Conservation (phyloP, 768 basidiomycete genomes). For the Brasilioporus rufonigricans region DNA sequence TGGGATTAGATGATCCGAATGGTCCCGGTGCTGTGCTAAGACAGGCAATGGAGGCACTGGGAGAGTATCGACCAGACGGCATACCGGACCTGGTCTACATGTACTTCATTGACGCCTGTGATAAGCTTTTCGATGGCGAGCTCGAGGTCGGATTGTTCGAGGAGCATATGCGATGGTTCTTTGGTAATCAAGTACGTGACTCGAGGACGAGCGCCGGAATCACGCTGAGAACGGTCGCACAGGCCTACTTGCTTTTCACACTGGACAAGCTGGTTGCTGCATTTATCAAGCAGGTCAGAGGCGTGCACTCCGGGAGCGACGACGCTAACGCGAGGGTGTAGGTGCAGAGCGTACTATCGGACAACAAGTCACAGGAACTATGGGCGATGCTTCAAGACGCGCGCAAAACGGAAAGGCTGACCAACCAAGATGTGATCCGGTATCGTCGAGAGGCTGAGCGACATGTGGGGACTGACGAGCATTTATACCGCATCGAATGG, state of each 20-base stretch:
- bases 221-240: conserved; percentile 32
- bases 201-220: background rate
- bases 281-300: conserved; percentile 83
- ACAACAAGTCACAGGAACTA: conserved; percentile 84
- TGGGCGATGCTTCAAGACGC: conserved; percentile 71
- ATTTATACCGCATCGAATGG: conserved; percentile 79
- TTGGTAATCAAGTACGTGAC: conserved; percentile 71
- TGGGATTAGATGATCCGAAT: conserved; percentile 84
- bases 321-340: conserved; percentile 30
- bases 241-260: conserved; percentile 92
- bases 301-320: background rate
- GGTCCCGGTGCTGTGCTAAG: conserved; percentile 64
- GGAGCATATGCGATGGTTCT: conserved; percentile 94
- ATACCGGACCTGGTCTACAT: conserved; percentile 74
- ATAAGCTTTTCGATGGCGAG: conserved; percentile 91
- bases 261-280: conserved; percentile 89
- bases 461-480: conserved; percentile 71
- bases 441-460: conserved; percentile 81
- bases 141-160: conserved; percentile 91
- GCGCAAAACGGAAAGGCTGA: conserved; percentile 50
- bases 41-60: conserved; percentile 63
- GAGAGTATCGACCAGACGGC: conserved; percentile 44
- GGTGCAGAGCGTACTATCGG: conserved; percentile 85
- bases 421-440: conserved; percentile 65
- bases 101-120: conserved; percentile 86